Evolutionary conservation across 2,329 filamentous ascomycete species (phyloP), one percentile per base, ranked within the genome.

Genomic region (Colletotrichum sansevieriae): DNA sequence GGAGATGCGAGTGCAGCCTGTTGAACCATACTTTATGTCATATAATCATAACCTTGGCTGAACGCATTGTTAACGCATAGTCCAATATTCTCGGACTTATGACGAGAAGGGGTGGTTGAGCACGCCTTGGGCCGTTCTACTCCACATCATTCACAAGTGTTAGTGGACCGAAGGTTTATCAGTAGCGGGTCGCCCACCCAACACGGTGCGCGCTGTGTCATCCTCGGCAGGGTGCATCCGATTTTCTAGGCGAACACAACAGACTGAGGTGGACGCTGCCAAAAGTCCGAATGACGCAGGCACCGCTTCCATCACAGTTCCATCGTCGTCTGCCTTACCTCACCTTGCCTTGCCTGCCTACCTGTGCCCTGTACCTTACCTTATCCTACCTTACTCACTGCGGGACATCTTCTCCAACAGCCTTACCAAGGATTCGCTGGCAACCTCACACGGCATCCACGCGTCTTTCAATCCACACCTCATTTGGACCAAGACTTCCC

Each of bases 181-280:
- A 37, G 22, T 25, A 25, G 10, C 15, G 22, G 22, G 44, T 52
- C 18, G 18, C n/a, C 54, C n/a, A 33, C 52, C 57, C 52, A 52
- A 41, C 39, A 57, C 41, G 20, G 49, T 51, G 56, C 43, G 13
- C 47, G 44, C 49, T 56, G 51, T 63, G 61, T 65, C 65, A 68
- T 58, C 54, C 65, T 46, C 65, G 54, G 65, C 65, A 68, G 39
- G 47, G 54, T 54, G 47, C 49, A 65, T 35, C 65, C 65, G 65
- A 25, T 56, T 60, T 51, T 65, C 52, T 59, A 18, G 60, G 61
- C 65, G 46, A 63, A 47, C 29, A 56, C 20, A 20, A 41, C 43
- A 59, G 62, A 35, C 29, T 13, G n/a, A 20, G 22, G 41, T 59
- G 29, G 44, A 8, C 33, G 20, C 57, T 60, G 44, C 44, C 44